These are phyloP conservation scores for Tulasnella calospora DNA, from an alignment of 768 basidiomycete genomes.

Conservation along the genomic window DNA sequence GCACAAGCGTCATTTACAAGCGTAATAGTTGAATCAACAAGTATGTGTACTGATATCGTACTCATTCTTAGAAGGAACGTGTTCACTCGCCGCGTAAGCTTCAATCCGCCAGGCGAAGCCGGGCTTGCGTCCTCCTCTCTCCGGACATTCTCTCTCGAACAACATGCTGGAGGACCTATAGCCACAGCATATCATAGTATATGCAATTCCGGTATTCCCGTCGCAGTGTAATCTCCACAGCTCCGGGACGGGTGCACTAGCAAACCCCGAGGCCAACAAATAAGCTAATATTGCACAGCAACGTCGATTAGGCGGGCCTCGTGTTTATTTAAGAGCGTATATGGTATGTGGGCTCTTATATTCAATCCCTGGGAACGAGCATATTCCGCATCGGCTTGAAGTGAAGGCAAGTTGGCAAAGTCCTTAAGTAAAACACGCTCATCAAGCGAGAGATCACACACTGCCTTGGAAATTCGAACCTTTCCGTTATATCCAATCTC, in stretches of 20 bases:
- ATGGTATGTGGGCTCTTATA: background rate
- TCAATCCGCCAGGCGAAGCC: background rate
- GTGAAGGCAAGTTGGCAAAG: background rate
- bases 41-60: background rate
- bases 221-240: background rate
- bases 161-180: background rate
- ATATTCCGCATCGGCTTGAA: background rate
- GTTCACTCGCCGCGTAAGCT: background rate
- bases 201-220: background rate
- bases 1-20: background rate
- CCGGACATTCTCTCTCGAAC: background rate
- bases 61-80: background rate
- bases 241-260: background rate
- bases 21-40: background rate
- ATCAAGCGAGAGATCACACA: background rate
- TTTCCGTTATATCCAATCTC: too few species aligned
- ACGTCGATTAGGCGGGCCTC: background rate
- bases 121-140: background rate
- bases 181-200: background rate
- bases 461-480: too few species aligned
- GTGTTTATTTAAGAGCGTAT: background rate
- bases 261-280: background rate
- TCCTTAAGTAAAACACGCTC: background rate
- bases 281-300: background rate
- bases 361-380: background rate